Evolutionary conservation across 345 rosid species (phyloP), one percentile per base, ranked within the genome.

Genomic region (Brassica napus): DNA sequence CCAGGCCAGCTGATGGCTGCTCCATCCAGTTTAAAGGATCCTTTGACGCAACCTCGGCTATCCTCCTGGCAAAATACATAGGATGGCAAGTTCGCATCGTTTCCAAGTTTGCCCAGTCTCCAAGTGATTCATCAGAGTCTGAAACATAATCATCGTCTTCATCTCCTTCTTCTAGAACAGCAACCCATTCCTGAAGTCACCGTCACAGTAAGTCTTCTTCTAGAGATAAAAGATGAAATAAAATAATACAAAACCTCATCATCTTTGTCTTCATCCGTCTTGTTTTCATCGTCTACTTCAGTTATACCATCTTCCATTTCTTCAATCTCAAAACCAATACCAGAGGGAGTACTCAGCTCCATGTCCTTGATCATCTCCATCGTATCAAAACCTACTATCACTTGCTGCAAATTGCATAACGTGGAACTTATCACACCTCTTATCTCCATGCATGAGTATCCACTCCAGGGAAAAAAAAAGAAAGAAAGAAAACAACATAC

Each of bases 51-150:
- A 84, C 76, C 98, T 89, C 87, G 44, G 92, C 69, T 68, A 95
- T 80, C 84, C 75, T 92, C 82, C 85, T 87, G 15, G 98, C 98
- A 80, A 93, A 95, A 82, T 82, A 88, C 91, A 89, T 87, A 44
- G 99, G 99, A 86, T 95, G 99, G 72, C 97, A 90, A 81, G 82
- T 82, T 39, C 92, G 88, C 99, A 92, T 87, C 0, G 97, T 91
- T 72, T 93, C 97, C 86, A 88, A 88, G 57, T 89, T 89, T 76
- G 96, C 94, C 98, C 98, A 92, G 82, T 93, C 98, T 80, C 96
- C 91, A 64, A 86, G 86, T 8, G 82, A 52, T 35, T 85, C 97
- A 81, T 91, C 90, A 61, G 86, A 86, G 30, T 88, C 86, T 69
- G 86, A 86, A 12, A 82, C 86, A 68, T 85, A 91, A 65, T 81